Base-by-base conservation (phyloP, 306 rosid genomes). In the Quercus ilex region DNA sequence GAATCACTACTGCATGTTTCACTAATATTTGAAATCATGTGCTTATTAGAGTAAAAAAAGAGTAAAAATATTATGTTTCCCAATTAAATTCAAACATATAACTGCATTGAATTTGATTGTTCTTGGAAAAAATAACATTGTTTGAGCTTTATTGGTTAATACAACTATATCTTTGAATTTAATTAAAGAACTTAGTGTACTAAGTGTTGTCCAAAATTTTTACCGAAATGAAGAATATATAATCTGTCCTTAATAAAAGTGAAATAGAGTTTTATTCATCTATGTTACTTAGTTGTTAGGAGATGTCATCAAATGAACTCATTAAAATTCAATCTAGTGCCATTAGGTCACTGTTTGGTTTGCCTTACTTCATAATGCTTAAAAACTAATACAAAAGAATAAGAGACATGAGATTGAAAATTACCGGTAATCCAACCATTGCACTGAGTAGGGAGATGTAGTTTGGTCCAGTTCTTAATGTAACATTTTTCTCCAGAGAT, bases 351-450 rank as follows among this genome's bases (percentile, higher is more conserved):
- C 38, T 67, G 52, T 9, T 18, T 67, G 71, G 51, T 4, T 67
- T n/a, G 4, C 6, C 7, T 3, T 30, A 18, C 17, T 31, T 17
- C 23, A 31, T 6, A 2, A 18, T 18, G 15, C 71, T 18, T 67
- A 67, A 64, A 59, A 67, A 4, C 4, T 2, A 13, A 26, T 19
- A 14, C 21, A 43, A 21, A 21, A 68, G 26, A 74, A 52, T 64
- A 11, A 33, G 67, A 70, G 57, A 83, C 55, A 49, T 33, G 72
- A 56, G 79, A 73, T 64, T n/a, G 80, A 21, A 53, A 83, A 19
- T 4, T 93, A 95, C 99, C 91, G 91, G 93, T 80, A 95, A 76
- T 82, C 98, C 98, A 25, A 91, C 96, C 77, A 92, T 90, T 74
- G 86, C 93, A 74, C 99, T 90, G 35, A 95, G 97, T 19, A 95